Evolutionary conservation across 805 yeast genomes (phyloP).

Genomic region (Kuraishia capsulata): DNA sequence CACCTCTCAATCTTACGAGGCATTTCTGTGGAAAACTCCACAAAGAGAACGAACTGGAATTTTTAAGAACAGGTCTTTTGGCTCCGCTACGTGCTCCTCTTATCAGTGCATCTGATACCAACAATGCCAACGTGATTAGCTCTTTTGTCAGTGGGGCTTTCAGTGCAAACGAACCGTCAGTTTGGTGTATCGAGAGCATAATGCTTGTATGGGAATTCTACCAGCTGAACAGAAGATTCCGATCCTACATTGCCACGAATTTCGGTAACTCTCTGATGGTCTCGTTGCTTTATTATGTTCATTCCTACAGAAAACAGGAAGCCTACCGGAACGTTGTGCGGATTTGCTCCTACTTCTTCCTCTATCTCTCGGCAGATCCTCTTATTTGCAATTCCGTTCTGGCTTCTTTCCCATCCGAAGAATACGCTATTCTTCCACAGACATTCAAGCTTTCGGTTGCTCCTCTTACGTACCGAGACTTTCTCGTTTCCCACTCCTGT

Average conservation of each 20-base stretch:
- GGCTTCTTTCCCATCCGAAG: slow-evolving; percentile 30
- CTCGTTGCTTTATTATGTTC: slow-evolving; percentile 47
- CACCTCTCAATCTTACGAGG: slow-evolving; percentile 39
- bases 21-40: slow-evolving; percentile 41
- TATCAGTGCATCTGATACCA: slow-evolving; percentile 8
- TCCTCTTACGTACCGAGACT: slow-evolving; percentile 55
- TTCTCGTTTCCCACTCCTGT: slow-evolving; percentile 44
- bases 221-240: slow-evolving; percentile 60
- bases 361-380: slow-evolving; percentile 34
- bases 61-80: slow-evolving; percentile 38
- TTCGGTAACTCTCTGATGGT: slow-evolving; percentile 47
- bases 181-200: slow-evolving; percentile 50
- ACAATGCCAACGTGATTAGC: slow-evolving; percentile 1
- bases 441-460: slow-evolving; percentile 29
- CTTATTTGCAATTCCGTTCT: slow-evolving; percentile 29
- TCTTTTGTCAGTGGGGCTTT: slow-evolving; percentile 9
- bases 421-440: slow-evolving; percentile 42
- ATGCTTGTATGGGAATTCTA: slow-evolving; percentile 68
- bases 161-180: slow-evolving; percentile 16
- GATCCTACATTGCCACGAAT: slow-evolving; percentile 31
- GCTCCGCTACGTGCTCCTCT: slow-evolving; percentile 39
- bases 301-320: slow-evolving; percentile 32
- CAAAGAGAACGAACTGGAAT: slow-evolving; percentile 44
- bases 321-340: slow-evolving; percentile 35
- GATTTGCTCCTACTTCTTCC: slow-evolving; percentile 39